phyloP scores from a whole-genome alignment of 495 filamentous ascomycete species.

The Sabuloglossum arenarium region DNA sequence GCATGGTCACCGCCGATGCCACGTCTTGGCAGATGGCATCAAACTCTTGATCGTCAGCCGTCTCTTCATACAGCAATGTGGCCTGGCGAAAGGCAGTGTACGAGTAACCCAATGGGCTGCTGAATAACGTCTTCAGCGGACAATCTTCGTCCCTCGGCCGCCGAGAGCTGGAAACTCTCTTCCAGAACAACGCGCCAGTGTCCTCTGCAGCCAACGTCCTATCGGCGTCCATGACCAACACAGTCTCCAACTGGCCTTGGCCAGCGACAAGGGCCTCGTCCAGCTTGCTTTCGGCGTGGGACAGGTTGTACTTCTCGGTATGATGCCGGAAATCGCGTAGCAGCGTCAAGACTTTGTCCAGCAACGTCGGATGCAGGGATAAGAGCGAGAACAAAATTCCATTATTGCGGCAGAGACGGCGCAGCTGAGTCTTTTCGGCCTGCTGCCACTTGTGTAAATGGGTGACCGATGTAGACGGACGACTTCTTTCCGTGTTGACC shows the following conservation, averaged over 20 bases:
- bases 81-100: slow-evolving; percentile 37
- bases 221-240: slow-evolving; percentile 38
- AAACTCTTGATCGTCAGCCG: slow-evolving; percentile 20
- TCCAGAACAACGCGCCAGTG: slow-evolving; percentile 33
- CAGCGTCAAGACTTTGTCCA: slow-evolving; percentile 12
- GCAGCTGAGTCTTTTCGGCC: slow-evolving; percentile 26
- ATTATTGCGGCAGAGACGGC: slow-evolving; percentile 24
- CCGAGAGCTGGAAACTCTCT: slow-evolving; percentile 10
- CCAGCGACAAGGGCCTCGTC: slow-evolving; percentile 17
- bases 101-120: slow-evolving; percentile 27
- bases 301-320: slow-evolving; percentile 22
- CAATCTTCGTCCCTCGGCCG: neutral
- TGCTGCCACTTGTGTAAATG: slow-evolving; percentile 33
- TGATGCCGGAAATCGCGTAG: slow-evolving; percentile 23
- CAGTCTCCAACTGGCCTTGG: slow-evolving; percentile 16
- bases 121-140: slow-evolving; percentile 29
- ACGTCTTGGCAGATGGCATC: slow-evolving; percentile 26
- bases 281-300: slow-evolving; percentile 16
- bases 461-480: slow-evolving; percentile 15
- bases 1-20: slow-evolving; percentile 22
- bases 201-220: slow-evolving; percentile 33
- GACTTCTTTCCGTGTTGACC: slow-evolving; percentile 20
- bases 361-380: slow-evolving; percentile 3
- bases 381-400: slow-evolving; percentile 27
- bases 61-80: slow-evolving; percentile 32